A percentile compares a stretch with the other conserved stretches of the same genome.
These are phyloP conservation scores for Apiospora saccharicola DNA, from an alignment of 2,329 filamentous ascomycete species.

Conservation along the genomic window DNA sequence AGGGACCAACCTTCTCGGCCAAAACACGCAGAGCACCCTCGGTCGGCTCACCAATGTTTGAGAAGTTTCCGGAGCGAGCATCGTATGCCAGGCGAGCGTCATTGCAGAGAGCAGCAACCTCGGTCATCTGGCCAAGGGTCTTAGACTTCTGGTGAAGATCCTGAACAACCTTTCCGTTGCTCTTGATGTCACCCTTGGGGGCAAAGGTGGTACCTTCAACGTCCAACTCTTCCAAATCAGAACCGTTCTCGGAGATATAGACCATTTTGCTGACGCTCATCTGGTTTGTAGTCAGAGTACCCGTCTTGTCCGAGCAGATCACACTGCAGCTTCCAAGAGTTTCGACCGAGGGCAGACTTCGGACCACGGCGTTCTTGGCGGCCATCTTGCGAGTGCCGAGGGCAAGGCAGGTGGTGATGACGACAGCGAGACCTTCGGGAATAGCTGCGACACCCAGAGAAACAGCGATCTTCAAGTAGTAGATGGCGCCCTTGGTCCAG, in stretches of 20 bases:
- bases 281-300: conserved; percentile 96
- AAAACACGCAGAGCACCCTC: conserved; percentile 91
- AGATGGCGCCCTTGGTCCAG: conserved; percentile 97
- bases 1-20: conserved; percentile 92
- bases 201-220: conserved; percentile 94
- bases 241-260: conserved; percentile 77
- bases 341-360: conserved; percentile 95
- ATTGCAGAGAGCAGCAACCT: conserved; percentile 83
- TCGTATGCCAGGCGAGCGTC: conserved; percentile 87
- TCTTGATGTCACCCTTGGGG: conserved; percentile 77
- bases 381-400: conserved; percentile 99
- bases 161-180: conserved; percentile 70
- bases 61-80: conserved; percentile 74
- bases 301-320: conserved; percentile 99
- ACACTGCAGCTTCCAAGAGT: conserved; percentile 99
- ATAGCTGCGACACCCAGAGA: conserved; percentile 98
- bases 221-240: conserved; percentile 81
- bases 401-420: conserved; percentile 98
- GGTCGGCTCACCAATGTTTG: conserved; percentile 90
- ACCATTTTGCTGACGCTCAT: conserved; percentile 98
- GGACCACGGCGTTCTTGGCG: conserved; percentile 95
- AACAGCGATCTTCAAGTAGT: conserved; percentile 99
- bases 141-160: conserved; percentile 75
- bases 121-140: conserved; percentile 80
- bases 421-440: conserved; percentile 94